Evolutionary conservation across 495 filamentous ascomycete species (phyloP), one percentile per base, ranked within the genome.

Genomic region (Hypomontagnella monticulosa): DNA sequence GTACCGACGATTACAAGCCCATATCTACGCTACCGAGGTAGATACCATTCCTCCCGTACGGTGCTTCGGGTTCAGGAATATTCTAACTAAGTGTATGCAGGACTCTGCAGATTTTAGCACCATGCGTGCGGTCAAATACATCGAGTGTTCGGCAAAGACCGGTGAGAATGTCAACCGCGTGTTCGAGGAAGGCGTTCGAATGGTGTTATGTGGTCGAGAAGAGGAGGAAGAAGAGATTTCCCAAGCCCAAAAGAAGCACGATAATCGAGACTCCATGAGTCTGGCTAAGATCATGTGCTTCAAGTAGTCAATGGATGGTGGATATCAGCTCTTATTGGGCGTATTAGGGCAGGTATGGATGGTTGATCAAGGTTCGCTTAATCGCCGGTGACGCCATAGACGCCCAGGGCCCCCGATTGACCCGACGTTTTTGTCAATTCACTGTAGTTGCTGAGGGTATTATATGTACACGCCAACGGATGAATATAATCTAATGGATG

Each of bases 71-170:
- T 5, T 15, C 19, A 0, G 12, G 23, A n/a, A 41, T 4, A 44
- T 18, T 4, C 41, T 66, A 30, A 62, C 48, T 2, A 4, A 2
- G 12, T 36, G 47, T 41, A 7, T 23, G 0, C 10, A 73, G 69
- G 50, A 56, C 2, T 33, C 62, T 8, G 44, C 55, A 14, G 55
- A 18, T 5, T 44, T 56, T 0, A 57, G 9, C 8, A 50, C 57
- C 8, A 33, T 69, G 36, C 62, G 65, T 1, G 63, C 61, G 4
- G 14, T 56, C 2, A 64, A 61, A 47, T 73, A 73, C 20, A 53
- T 73, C 43, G 66, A 71, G 30, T 73, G 71, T 18, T 73, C 71
- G 0, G 71, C 71, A 0, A 71, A 63, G 52, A 67, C 62, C 0
- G 62, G 71, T 19, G 50, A 71, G 49, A 70, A 70, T 27, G 67